Evolutionary conservation across 192 early-diverging fungal genomes (phyloP), one percentile per base, ranked within the genome.

Genomic region (Linnemannia schmuckeri): DNA sequence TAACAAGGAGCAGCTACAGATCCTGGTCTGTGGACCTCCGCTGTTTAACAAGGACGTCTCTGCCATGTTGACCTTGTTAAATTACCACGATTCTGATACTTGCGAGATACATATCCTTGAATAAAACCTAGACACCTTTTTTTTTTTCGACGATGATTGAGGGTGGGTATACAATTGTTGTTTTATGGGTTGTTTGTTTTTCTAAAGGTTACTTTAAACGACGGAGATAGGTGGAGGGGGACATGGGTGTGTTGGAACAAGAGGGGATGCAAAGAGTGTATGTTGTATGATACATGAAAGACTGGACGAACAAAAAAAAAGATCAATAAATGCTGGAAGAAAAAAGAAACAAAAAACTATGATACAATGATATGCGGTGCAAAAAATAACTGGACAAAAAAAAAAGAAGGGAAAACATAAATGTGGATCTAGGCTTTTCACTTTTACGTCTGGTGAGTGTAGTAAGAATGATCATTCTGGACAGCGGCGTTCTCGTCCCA

Each of bases 1-100:
- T 27, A 33, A 49, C 6, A 24, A 70, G 24, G 47, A 76, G 41
- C 54, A 40, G n/a, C 13, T 76, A 15, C 63, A 74, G 38, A 77
- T 86, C 8, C 33, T 86, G 22, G 38, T 86, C 54, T 86, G 83
- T 86, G 83, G 83, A 6, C 83, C 83, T n/a, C 78, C 78, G 0
- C 49, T 75, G 38, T 86, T 86, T 24, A 86, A 86, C 30, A 33
- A 27, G 15, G 83, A 86, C 42, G 79, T 86, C 2, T 79, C 78
- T 4, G 9, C n/a, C 18, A 86, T 86, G 83, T 38, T 86, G n/a
- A 9, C 5, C 1, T 70, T 74, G 12, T 57, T 86, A 4, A 79
- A 78, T 35, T 80, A 77, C n/a, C 9, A 35, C 20, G 18, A 66
- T 33, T 77, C 79, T 9, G 44, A 69, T 0, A 24, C 27, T 3